Evolutionary conservation across 495 filamentous ascomycete genomes (phyloP).

Genomic region (Aspergillus kassunensis): DNA sequence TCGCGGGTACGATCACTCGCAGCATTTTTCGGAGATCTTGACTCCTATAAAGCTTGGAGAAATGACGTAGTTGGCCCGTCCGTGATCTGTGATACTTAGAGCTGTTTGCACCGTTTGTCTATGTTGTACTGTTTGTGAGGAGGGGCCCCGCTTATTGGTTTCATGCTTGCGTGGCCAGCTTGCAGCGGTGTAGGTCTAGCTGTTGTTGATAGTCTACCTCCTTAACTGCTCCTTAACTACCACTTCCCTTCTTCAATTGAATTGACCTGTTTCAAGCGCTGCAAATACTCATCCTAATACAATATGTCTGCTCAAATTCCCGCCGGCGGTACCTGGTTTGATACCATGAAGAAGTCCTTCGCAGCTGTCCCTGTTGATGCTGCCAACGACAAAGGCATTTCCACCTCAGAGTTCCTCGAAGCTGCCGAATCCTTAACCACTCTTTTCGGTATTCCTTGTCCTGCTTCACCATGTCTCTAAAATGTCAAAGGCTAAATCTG

Average conservation of each 20-base stretch:
- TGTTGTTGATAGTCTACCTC: conserved; percentile 13
- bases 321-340: conserved; percentile 73
- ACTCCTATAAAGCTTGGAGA: neutral
- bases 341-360: conserved; percentile 79
- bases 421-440: conserved; percentile 80
- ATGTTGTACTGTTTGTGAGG: conserved; percentile 15
- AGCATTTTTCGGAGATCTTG: neutral
- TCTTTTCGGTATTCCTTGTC: conserved; percentile 71
- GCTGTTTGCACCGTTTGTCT: conserved; percentile 19
- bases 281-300: conserved; percentile 9
- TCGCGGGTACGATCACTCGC: too few species aligned
- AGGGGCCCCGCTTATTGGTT: conserved; percentile 20
- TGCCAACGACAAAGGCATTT: conserved; percentile 67
- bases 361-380: conserved; percentile 70
- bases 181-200: conserved; percentile 21
- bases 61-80: conserved; percentile 29
- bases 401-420: conserved; percentile 85
- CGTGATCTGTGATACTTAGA: neutral
- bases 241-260: conserved; percentile 2
- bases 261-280: conserved; percentile 12
- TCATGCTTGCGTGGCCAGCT: conserved; percentile 28
- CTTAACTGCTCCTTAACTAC: conserved; percentile 3
- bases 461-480: too few species aligned
- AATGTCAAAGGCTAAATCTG: too few species aligned
- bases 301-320: conserved; percentile 40